A percentile compares a stretch with the other conserved stretches of the same genome.
Evolutionary conservation across 2,329 filamentous ascomycete genomes (phyloP).

Genomic region (Cytospora chrysosperma): DNA sequence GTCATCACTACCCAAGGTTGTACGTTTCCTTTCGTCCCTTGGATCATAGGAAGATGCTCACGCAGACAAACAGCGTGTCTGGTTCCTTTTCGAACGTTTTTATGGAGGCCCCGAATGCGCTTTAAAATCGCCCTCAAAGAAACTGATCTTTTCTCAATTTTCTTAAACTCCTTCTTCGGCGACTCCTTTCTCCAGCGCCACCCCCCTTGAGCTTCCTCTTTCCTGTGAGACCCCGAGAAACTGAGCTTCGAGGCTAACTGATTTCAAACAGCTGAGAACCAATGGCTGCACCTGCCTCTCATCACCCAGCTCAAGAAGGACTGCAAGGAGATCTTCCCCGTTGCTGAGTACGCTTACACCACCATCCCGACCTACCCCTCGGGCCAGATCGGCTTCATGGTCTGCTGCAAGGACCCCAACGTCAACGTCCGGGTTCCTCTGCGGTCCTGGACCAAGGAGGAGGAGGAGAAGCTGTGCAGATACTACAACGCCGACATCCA

Average conservation of each 20-base stretch:
- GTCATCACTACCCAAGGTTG: slow-evolving; percentile 99
- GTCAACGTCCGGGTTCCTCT: slow-evolving; percentile 83
- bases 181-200: not conserved
- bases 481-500: slow-evolving; percentile 99
- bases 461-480: slow-evolving; percentile 88
- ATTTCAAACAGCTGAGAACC: slow-evolving; percentile 77
- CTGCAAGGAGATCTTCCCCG: slow-evolving; percentile 95
- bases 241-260: slow-evolving; percentile 7
- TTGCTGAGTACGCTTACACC: slow-evolving; percentile 97
- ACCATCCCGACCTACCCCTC: slow-evolving; percentile 99
- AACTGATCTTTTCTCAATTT: not conserved
- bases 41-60: slow-evolving; percentile 29
- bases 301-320: slow-evolving; percentile 95
- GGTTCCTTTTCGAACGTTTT: slow-evolving; percentile 24
- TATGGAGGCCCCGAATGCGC: slow-evolving; percentile 17
- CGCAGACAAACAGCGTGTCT: slow-evolving; percentile 36
- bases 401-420: slow-evolving; percentile 91
- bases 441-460: slow-evolving; percentile 76
- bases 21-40: slow-evolving; percentile 71
- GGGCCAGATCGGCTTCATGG: slow-evolving; percentile 99
- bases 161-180: not conserved
- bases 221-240: not conserved
- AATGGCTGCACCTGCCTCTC: slow-evolving; percentile 94
- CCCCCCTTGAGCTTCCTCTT: not conserved
- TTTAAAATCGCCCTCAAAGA: slow-evolving; percentile 6